phyloP scores from a whole-genome alignment of 1,139 yeast species.

The Nakaseomyces kungkrabaensis region DNA sequence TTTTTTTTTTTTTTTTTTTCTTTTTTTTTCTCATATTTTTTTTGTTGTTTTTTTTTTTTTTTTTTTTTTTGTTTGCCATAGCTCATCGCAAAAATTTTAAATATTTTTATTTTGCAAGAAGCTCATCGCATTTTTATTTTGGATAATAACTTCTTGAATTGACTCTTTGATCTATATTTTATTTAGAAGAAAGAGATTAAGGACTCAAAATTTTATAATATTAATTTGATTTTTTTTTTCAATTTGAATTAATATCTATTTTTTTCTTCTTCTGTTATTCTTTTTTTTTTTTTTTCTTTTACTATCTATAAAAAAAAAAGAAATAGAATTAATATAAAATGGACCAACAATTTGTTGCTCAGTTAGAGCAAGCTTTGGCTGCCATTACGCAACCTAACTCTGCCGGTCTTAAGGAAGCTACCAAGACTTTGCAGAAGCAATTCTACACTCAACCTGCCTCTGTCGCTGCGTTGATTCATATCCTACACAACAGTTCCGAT shows the following conservation, averaged over 20 bases:
- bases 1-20: no score
- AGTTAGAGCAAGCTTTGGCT: conserved; percentile 68
- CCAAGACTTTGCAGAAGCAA: conserved; percentile 60
- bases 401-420: conserved; percentile 71
- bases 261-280: no score
- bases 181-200: no score
- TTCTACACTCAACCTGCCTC: conserved; percentile 65
- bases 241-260: no score
- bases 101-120: neutral
- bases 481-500: conserved; percentile 46
- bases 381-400: conserved; percentile 73
- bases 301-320: neutral
- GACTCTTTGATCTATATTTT: neutral
- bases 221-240: neutral
- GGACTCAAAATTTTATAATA: neutral
- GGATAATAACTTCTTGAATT: no score
- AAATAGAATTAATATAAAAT: conserved; percentile 26
- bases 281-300: no score
- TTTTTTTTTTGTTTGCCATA: neutral
- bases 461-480: conserved; percentile 73
- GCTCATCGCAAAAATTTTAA: neutral
- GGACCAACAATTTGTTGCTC: conserved; percentile 62
- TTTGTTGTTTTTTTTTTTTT: no score
- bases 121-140: neutral
- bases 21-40: no score